Evolutionary conservation across 306 rosid genomes (phyloP), one percentile per base, ranked within the genome.

Genomic region (Abrus precatorius): DNA sequence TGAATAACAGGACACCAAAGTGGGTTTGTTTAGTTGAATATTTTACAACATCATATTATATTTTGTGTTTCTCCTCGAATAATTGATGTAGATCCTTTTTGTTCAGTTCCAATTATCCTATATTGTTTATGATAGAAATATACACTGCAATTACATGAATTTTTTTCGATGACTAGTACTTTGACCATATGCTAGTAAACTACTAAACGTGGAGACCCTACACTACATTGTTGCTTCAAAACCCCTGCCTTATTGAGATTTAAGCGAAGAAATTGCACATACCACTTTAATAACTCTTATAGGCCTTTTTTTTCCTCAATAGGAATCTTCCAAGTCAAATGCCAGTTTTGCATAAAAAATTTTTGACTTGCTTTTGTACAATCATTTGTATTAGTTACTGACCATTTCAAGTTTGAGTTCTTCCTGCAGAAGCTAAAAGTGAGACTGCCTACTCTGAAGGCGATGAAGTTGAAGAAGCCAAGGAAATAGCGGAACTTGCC

Each of bases 391-490:
- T 68, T 49, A 71, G 52, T 41, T 40, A 55, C 77, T 40, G 69
- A 28, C 54, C 28, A 38, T 73, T 27, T 84, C 79, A 6, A 45
- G 77, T 81, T 82, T 44, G 74, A 61, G 29, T 87, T 29, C 64
- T 82, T 76, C 27, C 79, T 67, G 84, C 82, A 67, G 91, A 86
- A 78, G 74, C 75, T 48, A 86, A 85, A 75, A 80, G 86, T 77
- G 94, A 80, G 34, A 83, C 12, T 63, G 80, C 65, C 14, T 34
- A 11, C 45, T 81, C 89, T 32, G 90, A 92, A 81, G 85, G 69
- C 7, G 95, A 89, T 62, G 97, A 92, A 83, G 84, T 74, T 74
- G 80, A 80, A 63, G 98, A 87, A 75, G 83, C 77, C 78, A 86
- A 89, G 84, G 98, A 86, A 85, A 81, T 76, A 9, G 87, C 52